Evolutionary conservation across 768 basidiomycete species (phyloP).

Genomic region (Hygrophorus pudorinus): DNA sequence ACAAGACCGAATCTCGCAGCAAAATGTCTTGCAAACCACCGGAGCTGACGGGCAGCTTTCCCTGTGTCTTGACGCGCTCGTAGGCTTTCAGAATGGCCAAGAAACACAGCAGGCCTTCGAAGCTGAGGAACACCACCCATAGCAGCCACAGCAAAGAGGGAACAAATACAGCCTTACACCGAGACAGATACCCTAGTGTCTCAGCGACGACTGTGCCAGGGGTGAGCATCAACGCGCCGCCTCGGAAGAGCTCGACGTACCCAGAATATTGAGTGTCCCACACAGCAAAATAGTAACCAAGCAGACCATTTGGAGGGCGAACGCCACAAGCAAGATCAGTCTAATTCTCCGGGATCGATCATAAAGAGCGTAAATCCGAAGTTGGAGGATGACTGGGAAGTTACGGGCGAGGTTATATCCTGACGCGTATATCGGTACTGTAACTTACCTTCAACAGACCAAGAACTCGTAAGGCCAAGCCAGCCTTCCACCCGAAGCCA

Average conservation of each 20-base stretch:
- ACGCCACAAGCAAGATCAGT: slow-evolving; percentile 4
- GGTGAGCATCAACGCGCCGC: background rate
- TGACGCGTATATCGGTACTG: background rate
- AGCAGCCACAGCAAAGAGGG: slow-evolving; percentile 7
- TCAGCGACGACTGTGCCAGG: slow-evolving; percentile 3
- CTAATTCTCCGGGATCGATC: slow-evolving; percentile 8
- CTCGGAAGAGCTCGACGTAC: background rate
- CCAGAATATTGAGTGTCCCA: background rate
- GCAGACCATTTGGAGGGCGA: slow-evolving; percentile 5
- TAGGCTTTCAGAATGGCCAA: slow-evolving; percentile 7
- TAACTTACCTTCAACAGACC: slow-evolving; percentile 4
- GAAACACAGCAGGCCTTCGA: slow-evolving; percentile 8
- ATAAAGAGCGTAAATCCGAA: slow-evolving; percentile 13
- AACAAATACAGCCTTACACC: slow-evolving; percentile 3
- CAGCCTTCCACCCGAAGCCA: slow-evolving; percentile 7
- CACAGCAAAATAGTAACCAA: slow-evolving; percentile 6
- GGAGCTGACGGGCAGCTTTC: background rate
- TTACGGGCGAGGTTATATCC: background rate
- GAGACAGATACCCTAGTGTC: slow-evolving; percentile 1
- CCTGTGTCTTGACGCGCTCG: background rate
- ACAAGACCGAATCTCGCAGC: slow-evolving; percentile 7
- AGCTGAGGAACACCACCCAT: slow-evolving; percentile 4
- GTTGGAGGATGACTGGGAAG: slow-evolving; percentile 10
- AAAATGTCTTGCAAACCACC: slow-evolving; percentile 6
- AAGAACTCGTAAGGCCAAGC: slow-evolving; percentile 6